Evolutionary conservation across 192 early-diverging fungal genomes (phyloP).

Genomic region (Helicostylum pulchrum): DNA sequence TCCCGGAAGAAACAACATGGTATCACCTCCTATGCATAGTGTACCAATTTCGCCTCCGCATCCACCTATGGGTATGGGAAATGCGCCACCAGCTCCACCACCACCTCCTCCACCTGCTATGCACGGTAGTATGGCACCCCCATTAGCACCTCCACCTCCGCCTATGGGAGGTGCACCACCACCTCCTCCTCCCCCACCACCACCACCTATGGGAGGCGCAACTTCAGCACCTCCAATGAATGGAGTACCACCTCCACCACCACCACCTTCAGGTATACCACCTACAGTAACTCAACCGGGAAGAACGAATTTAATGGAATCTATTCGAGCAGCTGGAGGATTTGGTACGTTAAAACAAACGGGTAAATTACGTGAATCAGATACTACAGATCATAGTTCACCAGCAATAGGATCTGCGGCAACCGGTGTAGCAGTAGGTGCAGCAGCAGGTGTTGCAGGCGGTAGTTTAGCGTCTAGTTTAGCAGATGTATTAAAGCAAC

Average conservation of each 20-base stretch:
- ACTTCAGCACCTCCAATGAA: conserved; percentile 1
- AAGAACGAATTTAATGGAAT: conserved; percentile 42
- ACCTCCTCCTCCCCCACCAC: conserved; percentile 25
- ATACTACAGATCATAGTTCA: not conserved
- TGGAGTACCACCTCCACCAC: not conserved
- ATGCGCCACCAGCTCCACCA: conserved; percentile 15
- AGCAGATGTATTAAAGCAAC: conserved; percentile 29
- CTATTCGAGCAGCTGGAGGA: conserved; percentile 49
- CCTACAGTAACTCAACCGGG: not conserved
- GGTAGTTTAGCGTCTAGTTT: conserved; percentile 28
- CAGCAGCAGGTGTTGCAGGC: conserved; percentile 7
- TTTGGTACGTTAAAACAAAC: conserved; percentile 40
- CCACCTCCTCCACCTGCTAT: conserved; percentile 30
- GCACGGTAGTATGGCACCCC: not conserved
- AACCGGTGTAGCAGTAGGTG: conserved; percentile 4
- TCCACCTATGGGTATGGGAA: conserved; percentile 13
- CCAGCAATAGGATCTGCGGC: not conserved
- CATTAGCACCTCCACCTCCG: conserved; percentile 12
- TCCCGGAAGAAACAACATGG: conserved; percentile 25
- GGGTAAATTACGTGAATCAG: conserved; percentile 10
- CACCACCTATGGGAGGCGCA: conserved; percentile 12
- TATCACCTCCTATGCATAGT: conserved; percentile 29
- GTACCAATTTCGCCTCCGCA: conserved; percentile 26
- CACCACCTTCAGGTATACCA: conserved; percentile 5
- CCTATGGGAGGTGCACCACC: conserved; percentile 19